These are phyloP conservation scores for Aspergillus fijiensis DNA, from an alignment of 2,329 filamentous ascomycete species.

Conservation along the genomic window DNA sequence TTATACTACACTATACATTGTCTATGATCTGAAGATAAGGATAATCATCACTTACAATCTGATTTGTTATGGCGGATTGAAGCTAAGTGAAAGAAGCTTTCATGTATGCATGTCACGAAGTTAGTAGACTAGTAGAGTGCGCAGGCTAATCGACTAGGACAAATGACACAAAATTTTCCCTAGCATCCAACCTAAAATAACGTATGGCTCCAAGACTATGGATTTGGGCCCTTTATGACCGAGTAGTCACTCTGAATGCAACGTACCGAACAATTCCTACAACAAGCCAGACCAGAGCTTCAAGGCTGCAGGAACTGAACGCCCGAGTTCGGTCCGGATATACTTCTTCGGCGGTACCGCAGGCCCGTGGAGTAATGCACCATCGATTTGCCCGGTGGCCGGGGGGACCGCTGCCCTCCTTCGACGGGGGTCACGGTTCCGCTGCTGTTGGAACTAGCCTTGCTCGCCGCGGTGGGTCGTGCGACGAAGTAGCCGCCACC, in stretches of 20 bases:
- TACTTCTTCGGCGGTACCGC: constrained; percentile 1
- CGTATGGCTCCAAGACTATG: too few relatives aligned
- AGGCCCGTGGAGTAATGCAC: constrained; percentile 1
- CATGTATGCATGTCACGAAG: too few relatives aligned
- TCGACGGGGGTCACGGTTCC: constrained; percentile 1
- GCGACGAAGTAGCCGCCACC: background rate
- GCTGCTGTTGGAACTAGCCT: background rate
- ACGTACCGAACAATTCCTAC: too few relatives aligned
- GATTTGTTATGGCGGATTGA: background rate
- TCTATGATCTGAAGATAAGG: background rate
- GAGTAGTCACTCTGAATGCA: too few relatives aligned
- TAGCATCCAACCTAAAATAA: too few relatives aligned
- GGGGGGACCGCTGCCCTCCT: background rate
- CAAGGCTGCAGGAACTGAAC: background rate
- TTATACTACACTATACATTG: background rate
- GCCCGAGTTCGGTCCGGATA: constrained; percentile 4
- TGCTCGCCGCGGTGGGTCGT: background rate
- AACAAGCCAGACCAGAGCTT: too few relatives aligned
- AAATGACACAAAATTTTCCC: too few relatives aligned
- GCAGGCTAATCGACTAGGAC: too few relatives aligned
- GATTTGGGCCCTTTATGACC: too few relatives aligned
- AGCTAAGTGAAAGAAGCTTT: background rate
- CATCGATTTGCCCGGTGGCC: background rate
- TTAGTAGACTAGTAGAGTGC: too few relatives aligned
- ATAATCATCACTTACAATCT: background rate